A percentile compares a stretch with the other conserved stretches of the same genome.
Conservation (phyloP, 1,284 basidiomycete species). For the Leccinum pachyderme region DNA sequence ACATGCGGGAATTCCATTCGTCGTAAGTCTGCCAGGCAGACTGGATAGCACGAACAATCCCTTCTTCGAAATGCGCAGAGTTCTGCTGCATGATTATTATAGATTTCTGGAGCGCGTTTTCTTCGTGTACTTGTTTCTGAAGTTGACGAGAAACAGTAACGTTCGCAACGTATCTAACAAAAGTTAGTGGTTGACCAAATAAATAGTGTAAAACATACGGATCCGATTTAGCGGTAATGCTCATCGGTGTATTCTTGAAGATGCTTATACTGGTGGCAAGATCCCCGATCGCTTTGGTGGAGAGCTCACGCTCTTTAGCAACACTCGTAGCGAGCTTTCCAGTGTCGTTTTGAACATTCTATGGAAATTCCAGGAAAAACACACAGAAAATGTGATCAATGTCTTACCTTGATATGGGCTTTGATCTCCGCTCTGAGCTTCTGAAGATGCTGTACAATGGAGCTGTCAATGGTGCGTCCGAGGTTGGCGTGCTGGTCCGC, state of each 20-base stretch:
- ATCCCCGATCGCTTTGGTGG: constrained; percentile 85
- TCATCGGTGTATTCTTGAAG: constrained; percentile 95
- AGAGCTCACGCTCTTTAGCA: constrained; percentile 91
- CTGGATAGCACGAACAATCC: constrained; percentile 93
- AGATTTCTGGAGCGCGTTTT: constrained; percentile 98
- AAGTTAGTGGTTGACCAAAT: neutral
- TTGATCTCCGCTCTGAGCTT: constrained; percentile 95
- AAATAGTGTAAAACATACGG: constrained; percentile 58
- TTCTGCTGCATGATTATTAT: constrained; percentile 99
- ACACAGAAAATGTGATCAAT: constrained; percentile 6
- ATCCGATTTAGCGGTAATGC: constrained; percentile 79
- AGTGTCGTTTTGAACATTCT: constrained; percentile 98
- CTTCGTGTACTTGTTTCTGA: constrained; percentile 92
- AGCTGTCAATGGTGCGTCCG: constrained; percentile 94
- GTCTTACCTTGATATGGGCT: constrained; percentile 86
- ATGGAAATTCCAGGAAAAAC: neutral
- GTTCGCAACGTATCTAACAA: constrained; percentile 65
- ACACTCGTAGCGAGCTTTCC: constrained; percentile 93
- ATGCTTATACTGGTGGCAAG: constrained; percentile 85
- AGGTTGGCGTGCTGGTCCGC: constrained; percentile 97
- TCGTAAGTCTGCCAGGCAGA: constrained; percentile 97
- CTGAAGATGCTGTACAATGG: constrained; percentile 96
- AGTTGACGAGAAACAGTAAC: constrained; percentile 84
- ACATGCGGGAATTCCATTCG: constrained; percentile 94
- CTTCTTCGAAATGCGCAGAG: constrained; percentile 96